Percentiles rank a stretch among this genome's conserved stretches.
phyloP scores from a whole-genome alignment of 495 filamentous ascomycete genomes.

The Xylaria cubensis region DNA sequence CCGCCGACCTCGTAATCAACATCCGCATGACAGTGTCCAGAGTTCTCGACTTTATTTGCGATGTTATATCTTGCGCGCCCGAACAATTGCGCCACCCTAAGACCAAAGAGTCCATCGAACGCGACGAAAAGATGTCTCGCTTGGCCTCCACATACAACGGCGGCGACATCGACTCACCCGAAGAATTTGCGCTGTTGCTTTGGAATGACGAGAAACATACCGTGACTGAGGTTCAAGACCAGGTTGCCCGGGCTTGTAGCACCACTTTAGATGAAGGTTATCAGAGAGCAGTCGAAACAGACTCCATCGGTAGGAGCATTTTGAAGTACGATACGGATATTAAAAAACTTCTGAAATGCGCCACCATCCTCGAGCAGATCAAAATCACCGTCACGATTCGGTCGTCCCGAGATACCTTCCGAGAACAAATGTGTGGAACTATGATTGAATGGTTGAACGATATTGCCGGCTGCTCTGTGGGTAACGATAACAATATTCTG shows the following conservation, averaged over 20 bases:
- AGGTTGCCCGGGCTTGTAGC: conserved; percentile 89
- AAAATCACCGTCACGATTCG: conserved; percentile 95
- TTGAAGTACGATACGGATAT: conserved; percentile 77
- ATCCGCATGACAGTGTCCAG: conserved; percentile 85
- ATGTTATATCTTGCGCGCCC: conserved; percentile 96
- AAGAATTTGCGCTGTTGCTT: conserved; percentile 85
- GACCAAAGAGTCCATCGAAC: conserved; percentile 74
- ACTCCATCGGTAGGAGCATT: conserved; percentile 84
- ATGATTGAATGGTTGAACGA: conserved; percentile 96
- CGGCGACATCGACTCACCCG: conserved; percentile 57
- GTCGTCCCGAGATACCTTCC: conserved; percentile 90
- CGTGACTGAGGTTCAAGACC: conserved; percentile 84
- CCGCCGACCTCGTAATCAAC: conserved; percentile 72
- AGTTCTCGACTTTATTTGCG: conserved; percentile 90
- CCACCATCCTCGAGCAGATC: conserved; percentile 88
- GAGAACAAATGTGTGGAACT: conserved; percentile 98
- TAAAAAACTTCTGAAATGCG: conserved; percentile 71
- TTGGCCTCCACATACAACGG: conserved; percentile 77
- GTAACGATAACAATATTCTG: conserved; percentile 79
- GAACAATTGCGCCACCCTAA: conserved; percentile 90
- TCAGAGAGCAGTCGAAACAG: conserved; percentile 81
- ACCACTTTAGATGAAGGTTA: conserved; percentile 70
- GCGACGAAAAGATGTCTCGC: conserved; percentile 82
- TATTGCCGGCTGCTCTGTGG: conserved; percentile 87
- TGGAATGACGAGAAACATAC: conserved; percentile 99